Evolutionary conservation across 345 rosid species (phyloP).

Genomic region (Gynandropsis gynandra): DNA sequence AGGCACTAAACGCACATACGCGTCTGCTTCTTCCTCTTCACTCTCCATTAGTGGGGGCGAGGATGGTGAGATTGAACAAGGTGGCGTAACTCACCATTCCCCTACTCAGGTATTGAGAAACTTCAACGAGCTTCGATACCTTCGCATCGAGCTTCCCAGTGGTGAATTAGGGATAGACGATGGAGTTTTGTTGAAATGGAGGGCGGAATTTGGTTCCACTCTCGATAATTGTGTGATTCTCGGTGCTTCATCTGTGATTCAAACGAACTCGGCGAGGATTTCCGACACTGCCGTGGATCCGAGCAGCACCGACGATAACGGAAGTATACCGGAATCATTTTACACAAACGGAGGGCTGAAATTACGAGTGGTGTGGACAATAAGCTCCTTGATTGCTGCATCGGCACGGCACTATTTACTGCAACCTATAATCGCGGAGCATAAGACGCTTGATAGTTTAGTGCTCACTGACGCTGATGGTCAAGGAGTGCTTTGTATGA

Average conservation of each 20-base stretch:
- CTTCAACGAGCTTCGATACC: constrained; percentile 77
- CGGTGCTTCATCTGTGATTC: constrained; percentile 66
- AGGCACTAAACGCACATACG: constrained; percentile 34
- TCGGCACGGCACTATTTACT: constrained; percentile 87
- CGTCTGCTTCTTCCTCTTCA: background rate
- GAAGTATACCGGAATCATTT: constrained; percentile 87
- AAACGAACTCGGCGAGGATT: constrained; percentile 20
- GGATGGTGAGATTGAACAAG: constrained; percentile 60
- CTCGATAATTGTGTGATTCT: constrained; percentile 89
- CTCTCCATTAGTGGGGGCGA: constrained; percentile 35
- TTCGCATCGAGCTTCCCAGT: constrained; percentile 78
- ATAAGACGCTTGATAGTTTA: constrained; percentile 70
- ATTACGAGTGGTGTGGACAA: constrained; percentile 95
- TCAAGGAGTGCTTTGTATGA: constrained; percentile 89
- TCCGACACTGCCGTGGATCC: constrained; percentile 11
- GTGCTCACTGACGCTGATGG: constrained; percentile 79
- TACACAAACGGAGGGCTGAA: constrained; percentile 92
- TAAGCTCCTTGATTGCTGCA: constrained; percentile 90
- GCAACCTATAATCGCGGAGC: constrained; percentile 87
- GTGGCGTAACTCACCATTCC: constrained; percentile 92
- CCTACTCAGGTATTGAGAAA: constrained; percentile 88
- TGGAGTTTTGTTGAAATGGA: constrained; percentile 79
- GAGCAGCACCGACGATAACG: constrained; percentile 50
- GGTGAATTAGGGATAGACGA: constrained; percentile 89
- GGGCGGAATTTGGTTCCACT: constrained; percentile 91